A percentile compares a stretch with the other conserved stretches of the same genome.
Conservation (phyloP, 1,284 basidiomycete species). For the Sporisorium iseilematis-ciliati region DNA sequence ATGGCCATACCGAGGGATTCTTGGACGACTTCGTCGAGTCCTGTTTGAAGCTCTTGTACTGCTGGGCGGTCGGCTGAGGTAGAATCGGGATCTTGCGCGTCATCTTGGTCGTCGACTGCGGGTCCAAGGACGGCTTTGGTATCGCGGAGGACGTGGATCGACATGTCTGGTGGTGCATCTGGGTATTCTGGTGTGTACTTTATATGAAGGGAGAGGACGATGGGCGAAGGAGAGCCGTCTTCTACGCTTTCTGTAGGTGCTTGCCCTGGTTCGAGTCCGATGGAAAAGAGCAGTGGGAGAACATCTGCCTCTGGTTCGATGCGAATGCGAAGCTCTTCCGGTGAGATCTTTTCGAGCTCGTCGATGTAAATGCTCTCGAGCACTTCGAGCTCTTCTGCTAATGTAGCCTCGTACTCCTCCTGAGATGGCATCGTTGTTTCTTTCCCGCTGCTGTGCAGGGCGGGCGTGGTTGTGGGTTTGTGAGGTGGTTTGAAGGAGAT, state of each 20-base stretch:
- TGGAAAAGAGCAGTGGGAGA: constrained; percentile 71
- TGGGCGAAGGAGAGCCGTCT: constrained; percentile 72
- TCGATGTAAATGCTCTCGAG: constrained; percentile 95
- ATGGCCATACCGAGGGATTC: constrained; percentile 96
- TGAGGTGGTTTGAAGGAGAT: neutral
- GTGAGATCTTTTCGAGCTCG: constrained; percentile 90
- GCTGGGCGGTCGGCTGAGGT: constrained; percentile 15
- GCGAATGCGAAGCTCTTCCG: constrained; percentile 83
- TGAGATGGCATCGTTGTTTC: constrained; percentile 48
- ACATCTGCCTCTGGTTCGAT: constrained; percentile 86
- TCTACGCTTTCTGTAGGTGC: constrained; percentile 49
- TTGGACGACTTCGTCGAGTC: constrained; percentile 78
- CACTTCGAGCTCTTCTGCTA: constrained; percentile 89
- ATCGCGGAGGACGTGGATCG: constrained; percentile 76
- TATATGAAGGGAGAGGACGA: constrained; percentile 81
- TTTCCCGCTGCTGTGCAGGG: neutral
- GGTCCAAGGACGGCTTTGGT: constrained; percentile 48
- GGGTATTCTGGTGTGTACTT: constrained; percentile 80
- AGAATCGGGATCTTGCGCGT: constrained; percentile 6
- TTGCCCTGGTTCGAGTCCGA: constrained; percentile 26
- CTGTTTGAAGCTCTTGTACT: constrained; percentile 62
- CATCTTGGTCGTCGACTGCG: constrained; percentile 17
- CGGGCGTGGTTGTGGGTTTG: neutral
- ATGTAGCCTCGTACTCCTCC: constrained; percentile 71
- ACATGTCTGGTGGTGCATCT: constrained; percentile 81